Evolutionary conservation across 2,329 filamentous ascomycete genomes (phyloP).

Genomic region (Fusarium palustre): DNA sequence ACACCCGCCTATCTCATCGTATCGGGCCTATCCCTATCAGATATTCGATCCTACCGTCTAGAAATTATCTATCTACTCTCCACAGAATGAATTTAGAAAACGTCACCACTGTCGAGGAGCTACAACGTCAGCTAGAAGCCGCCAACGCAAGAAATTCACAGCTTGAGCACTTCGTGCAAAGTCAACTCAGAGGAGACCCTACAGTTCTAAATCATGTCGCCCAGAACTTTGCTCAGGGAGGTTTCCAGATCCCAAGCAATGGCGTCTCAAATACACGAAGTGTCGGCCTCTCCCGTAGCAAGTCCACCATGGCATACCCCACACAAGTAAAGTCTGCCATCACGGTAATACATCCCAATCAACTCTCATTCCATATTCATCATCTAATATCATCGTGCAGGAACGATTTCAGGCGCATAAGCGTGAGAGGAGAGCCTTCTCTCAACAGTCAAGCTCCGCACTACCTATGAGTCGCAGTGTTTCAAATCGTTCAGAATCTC

Average conservation of each 20-base stretch:
- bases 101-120: conserved; percentile 41
- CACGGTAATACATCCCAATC: conserved; percentile 37
- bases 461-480: conserved; percentile 59
- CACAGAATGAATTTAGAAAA: conserved; percentile 44
- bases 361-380: neutral
- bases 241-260: conserved; percentile 38
- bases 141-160: conserved; percentile 39
- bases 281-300: conserved; percentile 45
- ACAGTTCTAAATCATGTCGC: conserved; percentile 35
- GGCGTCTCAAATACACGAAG: conserved; percentile 37
- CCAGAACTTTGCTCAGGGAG: conserved; percentile 31
- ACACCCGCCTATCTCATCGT: conserved; percentile 21
- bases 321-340: conserved; percentile 42
- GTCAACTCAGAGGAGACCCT: conserved; percentile 34
- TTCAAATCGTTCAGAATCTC: conserved; percentile 56
- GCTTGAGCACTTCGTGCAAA: conserved; percentile 43
- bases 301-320: conserved; percentile 47
- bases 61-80: conserved; percentile 6
- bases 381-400: conserved; percentile 35
- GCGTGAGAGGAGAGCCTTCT: conserved; percentile 44
- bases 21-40: conserved; percentile 30
- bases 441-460: conserved; percentile 48
- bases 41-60: neutral
- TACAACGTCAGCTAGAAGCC: conserved; percentile 45
- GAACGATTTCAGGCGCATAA: conserved; percentile 36